Percentiles rank a stretch among this genome's conserved stretches.
Evolutionary conservation across 371 early-diverging fungal species (phyloP).

Genomic region (Gilbertella persicaria): DNA sequence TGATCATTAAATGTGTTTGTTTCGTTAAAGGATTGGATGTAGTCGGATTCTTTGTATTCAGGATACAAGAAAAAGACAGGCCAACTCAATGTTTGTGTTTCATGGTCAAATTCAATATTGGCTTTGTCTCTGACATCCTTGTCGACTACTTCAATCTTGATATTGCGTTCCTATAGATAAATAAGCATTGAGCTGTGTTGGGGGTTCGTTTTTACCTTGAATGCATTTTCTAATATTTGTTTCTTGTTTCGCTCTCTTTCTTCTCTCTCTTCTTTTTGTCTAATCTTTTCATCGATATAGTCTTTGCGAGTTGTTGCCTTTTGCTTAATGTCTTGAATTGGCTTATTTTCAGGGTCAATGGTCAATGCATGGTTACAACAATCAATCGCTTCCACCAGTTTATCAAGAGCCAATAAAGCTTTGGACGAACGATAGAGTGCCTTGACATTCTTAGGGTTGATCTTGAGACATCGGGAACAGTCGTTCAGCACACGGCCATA

Average conservation of each 20-base stretch:
- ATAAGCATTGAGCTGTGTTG: neutral
- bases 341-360: slow-evolving; percentile 73
- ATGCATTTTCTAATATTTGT: slow-evolving; percentile 42
- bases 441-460: slow-evolving; percentile 83
- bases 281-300: slow-evolving; percentile 38
- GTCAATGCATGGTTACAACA: slow-evolving; percentile 73
- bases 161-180: slow-evolving; percentile 51
- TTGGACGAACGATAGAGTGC: slow-evolving; percentile 90
- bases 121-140: slow-evolving; percentile 43
- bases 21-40: slow-evolving; percentile 87
- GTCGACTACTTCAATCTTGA: slow-evolving; percentile 52
- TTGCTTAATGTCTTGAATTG: slow-evolving; percentile 50
- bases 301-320: slow-evolving; percentile 50
- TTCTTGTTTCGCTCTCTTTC: slow-evolving; percentile 51
- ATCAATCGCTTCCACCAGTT: slow-evolving; percentile 81
- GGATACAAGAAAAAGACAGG: slow-evolving; percentile 96
- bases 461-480: slow-evolving; percentile 82
- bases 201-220: slow-evolving; percentile 37
- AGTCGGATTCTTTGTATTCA: slow-evolving; percentile 89
- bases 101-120: slow-evolving; percentile 68
- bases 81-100: slow-evolving; percentile 69
- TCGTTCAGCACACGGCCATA: slow-evolving; percentile 80
- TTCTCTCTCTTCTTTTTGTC: slow-evolving; percentile 49
- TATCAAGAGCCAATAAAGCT: slow-evolving; percentile 79
- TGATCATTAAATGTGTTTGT: slow-evolving; percentile 82